Percentiles rank a stretch among this genome's conserved stretches.
These are phyloP conservation scores for Coemansia sp. DNA, from an alignment of 192 early-diverging fungal genomes.

Conservation along the genomic window DNA sequence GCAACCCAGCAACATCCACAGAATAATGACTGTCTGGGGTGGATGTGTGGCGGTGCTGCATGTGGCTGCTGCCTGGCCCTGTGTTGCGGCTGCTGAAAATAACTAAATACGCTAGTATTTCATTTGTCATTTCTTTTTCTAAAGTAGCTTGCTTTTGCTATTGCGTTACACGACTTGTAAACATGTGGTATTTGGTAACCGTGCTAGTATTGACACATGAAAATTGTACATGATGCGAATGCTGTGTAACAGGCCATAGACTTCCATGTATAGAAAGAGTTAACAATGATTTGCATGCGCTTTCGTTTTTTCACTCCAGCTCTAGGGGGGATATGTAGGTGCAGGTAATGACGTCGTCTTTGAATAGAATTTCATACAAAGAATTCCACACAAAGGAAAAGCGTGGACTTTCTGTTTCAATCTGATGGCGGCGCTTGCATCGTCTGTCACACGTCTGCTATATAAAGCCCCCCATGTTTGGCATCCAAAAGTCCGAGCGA, in stretches of 20 bases:
- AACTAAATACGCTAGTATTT: not conserved
- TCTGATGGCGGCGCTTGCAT: no score
- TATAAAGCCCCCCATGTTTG: no score
- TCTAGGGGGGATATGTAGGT: not conserved
- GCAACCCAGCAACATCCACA: not conserved
- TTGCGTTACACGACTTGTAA: no score
- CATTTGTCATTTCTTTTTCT: not conserved
- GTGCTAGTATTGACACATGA: no score
- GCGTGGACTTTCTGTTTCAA: no score
- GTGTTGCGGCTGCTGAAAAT: not conserved
- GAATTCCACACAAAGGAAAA: no score
- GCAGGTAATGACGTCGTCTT: not conserved
- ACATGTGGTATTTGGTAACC: no score
- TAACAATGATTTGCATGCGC: not conserved
- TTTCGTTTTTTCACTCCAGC: not conserved
- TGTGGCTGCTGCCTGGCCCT: conserved; percentile 2
- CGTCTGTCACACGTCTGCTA: no score
- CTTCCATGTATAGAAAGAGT: not conserved
- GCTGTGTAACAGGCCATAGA: not conserved
- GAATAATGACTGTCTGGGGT: not conserved
- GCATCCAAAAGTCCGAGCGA: no score
- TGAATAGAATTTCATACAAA: no score
- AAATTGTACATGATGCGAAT: not conserved
- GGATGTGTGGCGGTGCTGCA: not conserved
- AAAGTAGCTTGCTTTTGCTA: no score